Percentiles rank a stretch among this genome's conserved stretches.
Evolutionary conservation across 164 flowering plant genomes (phyloP).

Genomic region (Umbellularia californica): DNA sequence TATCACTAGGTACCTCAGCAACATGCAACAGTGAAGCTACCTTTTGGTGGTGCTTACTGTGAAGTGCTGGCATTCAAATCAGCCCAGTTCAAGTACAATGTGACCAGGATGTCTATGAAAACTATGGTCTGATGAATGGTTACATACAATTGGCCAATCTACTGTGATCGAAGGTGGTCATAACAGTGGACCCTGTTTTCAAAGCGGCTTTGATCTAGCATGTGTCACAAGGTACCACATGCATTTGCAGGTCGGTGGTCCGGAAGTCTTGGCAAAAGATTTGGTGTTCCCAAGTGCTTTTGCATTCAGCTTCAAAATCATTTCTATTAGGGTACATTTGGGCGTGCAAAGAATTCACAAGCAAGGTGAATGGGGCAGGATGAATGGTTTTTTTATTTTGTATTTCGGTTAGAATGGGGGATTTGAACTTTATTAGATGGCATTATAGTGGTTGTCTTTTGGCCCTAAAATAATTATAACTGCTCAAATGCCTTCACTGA

Average conservation of each 20-base stretch:
- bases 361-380: background rate
- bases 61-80: background rate
- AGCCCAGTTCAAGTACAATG: background rate
- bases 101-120: background rate
- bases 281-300: background rate
- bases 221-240: background rate
- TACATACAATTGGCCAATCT: background rate
- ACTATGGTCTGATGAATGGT: background rate
- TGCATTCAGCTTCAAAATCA: background rate
- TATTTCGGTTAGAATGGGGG: too few species aligned
- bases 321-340: background rate
- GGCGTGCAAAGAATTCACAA: background rate
- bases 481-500: too few species aligned
- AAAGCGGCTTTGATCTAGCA: background rate
- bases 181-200: background rate
- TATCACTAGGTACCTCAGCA: background rate
- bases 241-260: background rate
- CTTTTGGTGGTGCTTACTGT: background rate
- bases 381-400: too few species aligned
- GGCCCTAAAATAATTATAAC: too few species aligned
- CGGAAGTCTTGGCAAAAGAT: background rate
- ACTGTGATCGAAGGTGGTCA: background rate
- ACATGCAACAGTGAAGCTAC: background rate
- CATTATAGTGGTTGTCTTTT: too few species aligned
- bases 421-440: too few species aligned